Percentiles rank a stretch among this genome's conserved stretches.
phyloP scores from a whole-genome alignment of 2,329 filamentous ascomycete species.

The Alternaria ventricosa region DNA sequence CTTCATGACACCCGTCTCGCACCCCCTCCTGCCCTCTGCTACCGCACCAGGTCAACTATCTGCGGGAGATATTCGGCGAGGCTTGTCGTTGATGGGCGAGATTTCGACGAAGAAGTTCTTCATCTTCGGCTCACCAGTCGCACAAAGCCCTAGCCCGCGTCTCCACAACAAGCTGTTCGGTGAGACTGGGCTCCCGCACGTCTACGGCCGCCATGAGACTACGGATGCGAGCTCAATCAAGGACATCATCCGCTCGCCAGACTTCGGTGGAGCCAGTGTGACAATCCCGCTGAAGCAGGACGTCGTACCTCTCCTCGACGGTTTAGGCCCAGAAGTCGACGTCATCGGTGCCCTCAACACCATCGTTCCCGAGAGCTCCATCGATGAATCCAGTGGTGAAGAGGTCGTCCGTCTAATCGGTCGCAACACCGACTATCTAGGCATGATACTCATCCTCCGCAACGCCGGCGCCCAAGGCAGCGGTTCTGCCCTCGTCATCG shows the following conservation, averaged over 20 bases:
- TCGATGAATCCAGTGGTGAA: constrained; percentile 49
- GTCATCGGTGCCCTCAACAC: constrained; percentile 95
- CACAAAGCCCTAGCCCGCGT: constrained; percentile 81
- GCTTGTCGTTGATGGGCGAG: constrained; percentile 78
- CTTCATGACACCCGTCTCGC: constrained; percentile 94
- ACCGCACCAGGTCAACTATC: constrained; percentile 94
- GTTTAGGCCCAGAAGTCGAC: constrained; percentile 77
- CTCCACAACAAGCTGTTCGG: constrained; percentile 88
- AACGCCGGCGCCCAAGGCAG: constrained; percentile 62
- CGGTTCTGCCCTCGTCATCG: constrained; percentile 77
- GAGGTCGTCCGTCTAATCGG: constrained; percentile 67
- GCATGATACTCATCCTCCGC: constrained; percentile 82
- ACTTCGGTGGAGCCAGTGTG: constrained; percentile 92
- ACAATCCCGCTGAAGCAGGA: constrained; percentile 95
- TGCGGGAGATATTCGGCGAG: constrained; percentile 83
- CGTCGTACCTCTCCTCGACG: constrained; percentile 80
- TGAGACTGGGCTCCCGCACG: constrained; percentile 79
- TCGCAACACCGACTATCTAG: constrained; percentile 95
- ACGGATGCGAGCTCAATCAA: constrained; percentile 65
- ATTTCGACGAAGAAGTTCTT: constrained; percentile 79
- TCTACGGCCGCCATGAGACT: constrained; percentile 81
- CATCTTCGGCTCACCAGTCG: constrained; percentile 86
- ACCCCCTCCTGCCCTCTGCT: constrained; percentile 86
- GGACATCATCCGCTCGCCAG: constrained; percentile 69
- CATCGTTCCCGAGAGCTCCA: constrained; percentile 67